These are phyloP conservation scores for Mycena polygramma DNA, from an alignment of 768 basidiomycete species.

Conservation along the genomic window DNA sequence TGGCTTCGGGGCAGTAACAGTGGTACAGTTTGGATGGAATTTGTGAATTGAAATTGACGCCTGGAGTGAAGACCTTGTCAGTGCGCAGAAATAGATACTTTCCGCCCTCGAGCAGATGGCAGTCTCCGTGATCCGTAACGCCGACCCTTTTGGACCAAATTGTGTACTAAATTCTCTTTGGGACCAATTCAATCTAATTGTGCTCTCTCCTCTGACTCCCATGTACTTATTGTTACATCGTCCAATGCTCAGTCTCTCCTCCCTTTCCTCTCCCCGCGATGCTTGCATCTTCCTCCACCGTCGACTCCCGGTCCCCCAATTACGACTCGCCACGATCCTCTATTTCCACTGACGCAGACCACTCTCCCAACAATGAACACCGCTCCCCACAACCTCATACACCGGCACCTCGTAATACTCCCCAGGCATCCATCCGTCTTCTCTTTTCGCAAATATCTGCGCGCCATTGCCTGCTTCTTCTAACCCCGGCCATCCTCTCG, in stretches of 20 bases:
- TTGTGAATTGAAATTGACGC: too few relatives aligned
- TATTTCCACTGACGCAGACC: conserved; percentile 29
- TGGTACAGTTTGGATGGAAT: too few relatives aligned
- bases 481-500: conserved; percentile 73
- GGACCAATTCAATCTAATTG: too few relatives aligned
- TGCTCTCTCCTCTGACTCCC: too few relatives aligned
- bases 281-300: conserved; percentile 28
- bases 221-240: too few relatives aligned
- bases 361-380: conserved; percentile 31
- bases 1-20: too few relatives aligned
- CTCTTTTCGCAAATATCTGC: conserved; percentile 77
- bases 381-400: conserved; percentile 17
- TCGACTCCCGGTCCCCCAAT: conserved; percentile 29
- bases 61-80: too few relatives aligned
- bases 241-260: not conserved
- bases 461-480: conserved; percentile 66
- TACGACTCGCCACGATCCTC: conserved; percentile 36
- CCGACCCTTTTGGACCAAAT: too few relatives aligned
- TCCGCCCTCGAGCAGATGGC: too few relatives aligned
- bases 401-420: conserved; percentile 39
- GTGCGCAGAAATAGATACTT: too few relatives aligned
- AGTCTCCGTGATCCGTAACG: too few relatives aligned
- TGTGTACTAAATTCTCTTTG: too few relatives aligned
- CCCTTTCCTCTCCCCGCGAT: conserved; percentile 34
- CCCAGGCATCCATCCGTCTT: conserved; percentile 67